A percentile compares a stretch with the other conserved stretches of the same genome.
phyloP scores from a whole-genome alignment of 2,329 filamentous ascomycete genomes.

The Triangularia verruculosa region DNA sequence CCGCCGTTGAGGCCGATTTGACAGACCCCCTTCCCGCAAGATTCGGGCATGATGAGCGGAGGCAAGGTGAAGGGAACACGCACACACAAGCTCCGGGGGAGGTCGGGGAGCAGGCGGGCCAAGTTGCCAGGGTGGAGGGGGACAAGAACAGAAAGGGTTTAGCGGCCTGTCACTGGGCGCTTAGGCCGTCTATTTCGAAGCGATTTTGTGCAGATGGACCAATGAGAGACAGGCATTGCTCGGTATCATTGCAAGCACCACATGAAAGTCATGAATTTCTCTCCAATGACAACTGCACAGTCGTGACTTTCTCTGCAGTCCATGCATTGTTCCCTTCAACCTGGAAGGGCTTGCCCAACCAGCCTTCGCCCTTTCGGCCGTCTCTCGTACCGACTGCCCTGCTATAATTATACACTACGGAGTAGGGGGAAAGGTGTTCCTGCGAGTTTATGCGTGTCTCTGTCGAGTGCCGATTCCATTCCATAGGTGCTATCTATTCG shows the following conservation, averaged over 20 bases:
- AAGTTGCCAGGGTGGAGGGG: neutral
- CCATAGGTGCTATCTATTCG: neutral
- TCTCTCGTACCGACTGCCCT: constrained; percentile 28
- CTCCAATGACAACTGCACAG: constrained; percentile 29
- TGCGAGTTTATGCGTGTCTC: constrained; percentile 3
- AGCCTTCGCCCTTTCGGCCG: constrained; percentile 30
- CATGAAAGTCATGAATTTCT: constrained; percentile 31
- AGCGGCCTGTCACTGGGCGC: constrained; percentile 26
- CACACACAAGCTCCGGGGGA: no score
- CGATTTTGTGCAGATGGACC: constrained; percentile 19
- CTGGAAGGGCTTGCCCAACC: constrained; percentile 29
- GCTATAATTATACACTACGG: constrained; percentile 31
- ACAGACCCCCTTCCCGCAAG: neutral
- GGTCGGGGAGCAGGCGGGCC: neutral
- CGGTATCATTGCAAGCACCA: constrained; percentile 30
- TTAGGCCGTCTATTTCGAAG: constrained; percentile 27
- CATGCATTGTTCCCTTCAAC: constrained; percentile 21
- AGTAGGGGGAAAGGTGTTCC: constrained; percentile 4
- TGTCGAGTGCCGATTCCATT: constrained; percentile 18
- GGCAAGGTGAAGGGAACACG: neutral
- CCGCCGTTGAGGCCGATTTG: neutral
- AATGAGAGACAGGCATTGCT: constrained; percentile 29
- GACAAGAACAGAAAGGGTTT: constrained; percentile 19
- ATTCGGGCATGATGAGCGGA: constrained; percentile 2
- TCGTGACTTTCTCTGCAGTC: neutral